Evolutionary conservation across 352 stramenopile genomes (phyloP), one percentile per base, ranked within the genome.

Genomic region (Globisporangium okanoganense): DNA sequence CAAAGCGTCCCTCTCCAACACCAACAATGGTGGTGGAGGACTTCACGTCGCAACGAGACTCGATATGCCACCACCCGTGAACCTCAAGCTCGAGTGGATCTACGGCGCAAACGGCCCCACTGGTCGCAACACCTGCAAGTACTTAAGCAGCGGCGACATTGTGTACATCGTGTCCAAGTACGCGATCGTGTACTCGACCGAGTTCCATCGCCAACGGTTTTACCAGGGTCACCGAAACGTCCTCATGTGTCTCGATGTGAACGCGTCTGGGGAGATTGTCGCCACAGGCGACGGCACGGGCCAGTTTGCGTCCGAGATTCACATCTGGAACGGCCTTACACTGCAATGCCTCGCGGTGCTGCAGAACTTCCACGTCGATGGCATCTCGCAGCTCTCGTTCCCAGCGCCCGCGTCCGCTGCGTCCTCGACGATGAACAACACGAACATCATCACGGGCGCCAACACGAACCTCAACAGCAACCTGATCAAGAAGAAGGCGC

Each of bases 101-200:
- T 90, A 92, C 38, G 85, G 85, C 10, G 87, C 81, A 22, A 69
- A 73, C 5, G 78, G 75, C 4, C 56, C 76, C 20, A 73, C 70
- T 7, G 61, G 57, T 2, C 71, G 85, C 16, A 85, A 88, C 53
- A 68, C 76, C 0, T 77, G 82, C 22, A 73, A 71, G 0, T 75
- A 87, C 20, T 41, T 90, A 25, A 55, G 52, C 31, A 84, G 71
- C 4, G 75, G 84, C 4, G 82, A 93, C 36, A 61, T 82, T 0
- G 84, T 89, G 12, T 93, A 92, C 64, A 73, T 83, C 13, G 79
- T 92, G 2, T 85, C 79, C 29, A 90, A 85, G 45, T 89, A 88
- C 47, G 85, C 76, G 10, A 72, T 95, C 16, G 71, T 95, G 18
- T 92, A 92, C 67, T 79, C 71, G n/a, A 66, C 70, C 5, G 56